Base-by-base conservation (phyloP, 495 filamentous ascomycete species). In the Letharia lupina region DNA sequence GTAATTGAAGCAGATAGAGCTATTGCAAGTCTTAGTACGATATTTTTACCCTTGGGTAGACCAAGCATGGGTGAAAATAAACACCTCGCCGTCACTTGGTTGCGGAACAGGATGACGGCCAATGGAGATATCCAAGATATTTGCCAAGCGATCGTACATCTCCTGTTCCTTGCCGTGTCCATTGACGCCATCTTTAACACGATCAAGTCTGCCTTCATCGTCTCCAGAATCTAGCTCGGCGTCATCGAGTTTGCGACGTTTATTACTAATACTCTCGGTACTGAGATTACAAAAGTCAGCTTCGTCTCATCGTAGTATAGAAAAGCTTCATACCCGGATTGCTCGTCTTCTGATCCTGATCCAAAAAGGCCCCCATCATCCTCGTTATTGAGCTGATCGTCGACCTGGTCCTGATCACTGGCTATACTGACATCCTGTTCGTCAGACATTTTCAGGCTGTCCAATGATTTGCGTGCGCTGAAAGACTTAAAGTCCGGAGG, bases 201-300 rank as follows among this genome's bases (percentile, higher is more conserved):
- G 80, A 72, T 88, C 85, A 65, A 74, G 72, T 50, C 84, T 78
- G 59, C 77, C 83, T 65, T 84, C 79, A 69, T 91, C 90, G 68
- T 88, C 87, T n/a, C 87, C 91, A 13, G 91, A 96, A 66, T 87
- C 89, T 2, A 95, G 77, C 37, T 91, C 90, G 57, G 85, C 82
- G 72, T 96, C 91, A 65, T 88, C 83, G 20, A 91, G 76, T 64
- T 79, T 80, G 62, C 84, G 85, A 67, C 76, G 71, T 4, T 69
- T 73, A 60, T 69, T 72, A 28, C 48, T 67, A 18, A 63, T 45
- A 18, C 62, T 69, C 23, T 72, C 69, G 18, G 52, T 61, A 18
- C 71, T 72, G 58, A 64, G 35, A 20, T n/a, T 28, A 33, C 50
- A 3, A 37, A 44, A 12, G 47, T 72, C 60, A 70, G 65, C 60